Evolutionary conservation across 2,329 filamentous ascomycete species (phyloP).

Genomic region (Chaetomiaceae sp.): DNA sequence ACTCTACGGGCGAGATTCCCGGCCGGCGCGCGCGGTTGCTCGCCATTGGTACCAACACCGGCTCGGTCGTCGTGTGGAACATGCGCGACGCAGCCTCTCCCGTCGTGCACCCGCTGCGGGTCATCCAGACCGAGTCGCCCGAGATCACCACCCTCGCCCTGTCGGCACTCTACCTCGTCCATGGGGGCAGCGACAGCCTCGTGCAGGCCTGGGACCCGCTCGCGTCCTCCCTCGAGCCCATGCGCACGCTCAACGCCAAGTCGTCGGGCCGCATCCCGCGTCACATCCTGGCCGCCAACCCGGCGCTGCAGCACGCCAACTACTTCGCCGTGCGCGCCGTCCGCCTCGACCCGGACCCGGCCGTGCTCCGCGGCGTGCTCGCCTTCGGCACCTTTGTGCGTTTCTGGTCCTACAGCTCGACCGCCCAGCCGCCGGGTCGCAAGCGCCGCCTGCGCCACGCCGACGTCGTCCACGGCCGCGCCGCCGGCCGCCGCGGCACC

Average conservation of each 20-base stretch:
- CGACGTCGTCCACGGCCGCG: conserved; percentile 48
- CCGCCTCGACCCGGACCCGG: conserved; percentile 79
- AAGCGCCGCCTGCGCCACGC: conserved; percentile 74
- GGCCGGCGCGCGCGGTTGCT: conserved; percentile 78
- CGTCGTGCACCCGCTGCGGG: conserved; percentile 62
- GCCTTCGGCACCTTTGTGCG: conserved; percentile 81
- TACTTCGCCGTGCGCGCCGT: conserved; percentile 80
- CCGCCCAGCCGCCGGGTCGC: conserved; percentile 65
- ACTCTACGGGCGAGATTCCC: conserved; percentile 58
- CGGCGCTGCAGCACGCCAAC: conserved; percentile 61
- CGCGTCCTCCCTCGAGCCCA: conserved; percentile 67
- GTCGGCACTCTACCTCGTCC: conserved; percentile 80
- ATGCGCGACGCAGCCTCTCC: conserved; percentile 59
- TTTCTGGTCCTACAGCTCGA: conserved; percentile 91
- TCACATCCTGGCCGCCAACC: conserved; percentile 50
- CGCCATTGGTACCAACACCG: conserved; percentile 72
- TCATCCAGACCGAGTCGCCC: conserved; percentile 86
- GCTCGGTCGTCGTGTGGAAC: conserved; percentile 79
- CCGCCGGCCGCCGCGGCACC: conserved; percentile 49
- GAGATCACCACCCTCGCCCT: conserved; percentile 77
- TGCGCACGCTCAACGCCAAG: conserved; percentile 80
- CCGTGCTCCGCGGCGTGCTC: conserved; percentile 76
- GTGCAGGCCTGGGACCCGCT: conserved; percentile 97
- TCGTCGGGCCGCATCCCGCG: conserved; percentile 78
- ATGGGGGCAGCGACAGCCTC: conserved; percentile 89